phyloP scores from a whole-genome alignment of 2,329 filamentous ascomycete species.

The Coccinonectria pachysandricola region DNA sequence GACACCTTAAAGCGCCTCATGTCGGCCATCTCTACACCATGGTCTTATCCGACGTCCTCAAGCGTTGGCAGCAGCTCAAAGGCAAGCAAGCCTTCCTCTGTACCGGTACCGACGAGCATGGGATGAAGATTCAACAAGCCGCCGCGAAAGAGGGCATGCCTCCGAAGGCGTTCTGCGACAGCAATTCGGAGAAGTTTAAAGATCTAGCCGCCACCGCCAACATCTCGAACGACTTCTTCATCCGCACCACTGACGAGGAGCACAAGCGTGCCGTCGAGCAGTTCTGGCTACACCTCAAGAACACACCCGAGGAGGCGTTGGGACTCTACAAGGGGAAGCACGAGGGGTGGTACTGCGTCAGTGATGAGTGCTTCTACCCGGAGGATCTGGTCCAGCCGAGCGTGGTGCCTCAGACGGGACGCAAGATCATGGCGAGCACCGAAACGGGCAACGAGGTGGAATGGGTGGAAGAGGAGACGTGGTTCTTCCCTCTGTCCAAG shows the following conservation, averaged over 20 bases:
- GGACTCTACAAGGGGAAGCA: conserved; percentile 80
- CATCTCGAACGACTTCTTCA: conserved; percentile 74
- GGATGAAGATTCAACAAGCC: conserved; percentile 91
- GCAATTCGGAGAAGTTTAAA: conserved; percentile 69
- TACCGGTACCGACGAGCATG: conserved; percentile 95
- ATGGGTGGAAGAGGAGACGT: conserved; percentile 88
- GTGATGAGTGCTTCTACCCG: conserved; percentile 94
- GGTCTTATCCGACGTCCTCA: conserved; percentile 81
- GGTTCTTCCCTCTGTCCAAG: conserved; percentile 83
- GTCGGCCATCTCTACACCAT: conserved; percentile 92
- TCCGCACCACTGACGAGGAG: conserved; percentile 76
- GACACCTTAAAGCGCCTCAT: conserved; percentile 60
- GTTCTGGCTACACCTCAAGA: conserved; percentile 72
- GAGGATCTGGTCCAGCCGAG: conserved; percentile 61
- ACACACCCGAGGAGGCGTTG: conserved; percentile 43
- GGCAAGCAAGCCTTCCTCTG: conserved; percentile 63
- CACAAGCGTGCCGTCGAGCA: conserved; percentile 80
- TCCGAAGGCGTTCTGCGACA: conserved; percentile 81
- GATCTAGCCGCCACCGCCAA: conserved; percentile 59
- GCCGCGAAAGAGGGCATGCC: conserved; percentile 59
- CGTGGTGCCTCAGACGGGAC: conserved; percentile 69
- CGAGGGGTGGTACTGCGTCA: conserved; percentile 92
- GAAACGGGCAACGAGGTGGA: conserved; percentile 92
- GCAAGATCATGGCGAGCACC: conserved; percentile 69
- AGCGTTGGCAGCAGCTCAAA: conserved; percentile 77